Conservation (phyloP, 1,284 basidiomycete species). For the Leccinum fallax region DNA sequence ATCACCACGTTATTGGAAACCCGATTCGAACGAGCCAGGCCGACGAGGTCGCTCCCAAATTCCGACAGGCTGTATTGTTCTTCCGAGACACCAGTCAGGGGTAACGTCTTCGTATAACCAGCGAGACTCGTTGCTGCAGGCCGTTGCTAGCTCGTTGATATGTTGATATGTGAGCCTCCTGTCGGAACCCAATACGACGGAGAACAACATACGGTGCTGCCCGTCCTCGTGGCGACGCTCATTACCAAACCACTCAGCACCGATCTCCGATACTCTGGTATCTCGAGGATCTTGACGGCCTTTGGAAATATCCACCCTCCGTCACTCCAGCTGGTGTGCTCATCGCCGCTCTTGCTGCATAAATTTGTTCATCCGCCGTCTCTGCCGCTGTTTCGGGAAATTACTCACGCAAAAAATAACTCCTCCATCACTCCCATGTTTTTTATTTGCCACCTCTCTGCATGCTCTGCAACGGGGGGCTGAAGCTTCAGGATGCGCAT, state of each 20-base stretch:
- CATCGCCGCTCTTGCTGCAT: slow-evolving; percentile 36
- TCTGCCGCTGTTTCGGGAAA: slow-evolving; percentile 3
- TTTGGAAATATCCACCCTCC: slow-evolving; percentile 71
- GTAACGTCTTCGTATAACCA: slow-evolving; percentile 57
- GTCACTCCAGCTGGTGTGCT: slow-evolving; percentile 62
- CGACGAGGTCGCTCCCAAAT: slow-evolving; percentile 58
- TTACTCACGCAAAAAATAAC: slow-evolving; percentile 58
- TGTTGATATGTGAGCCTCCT: slow-evolving; percentile 2
- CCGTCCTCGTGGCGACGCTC: slow-evolving; percentile 79
- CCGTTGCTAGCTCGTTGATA: slow-evolving; percentile 55
- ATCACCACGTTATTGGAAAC: slow-evolving; percentile 72
- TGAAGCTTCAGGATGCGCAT: slow-evolving; percentile 50
- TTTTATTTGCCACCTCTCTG: slow-evolving; percentile 52
- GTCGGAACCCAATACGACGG: slow-evolving; percentile 10
- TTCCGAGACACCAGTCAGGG: slow-evolving; percentile 34
- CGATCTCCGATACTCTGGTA: slow-evolving; percentile 59
- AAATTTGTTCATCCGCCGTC: slow-evolving; percentile 2
- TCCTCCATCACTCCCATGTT: slow-evolving; percentile 48
- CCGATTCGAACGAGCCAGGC: slow-evolving; percentile 54
- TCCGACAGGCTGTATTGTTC: slow-evolving; percentile 47
- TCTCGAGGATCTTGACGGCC: slow-evolving; percentile 67
- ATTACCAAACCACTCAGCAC: slow-evolving; percentile 75
- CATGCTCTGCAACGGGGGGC: slow-evolving; percentile 43
- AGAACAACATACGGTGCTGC: slow-evolving; percentile 67
- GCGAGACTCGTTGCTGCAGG: slow-evolving; percentile 64